A percentile compares a stretch with the other conserved stretches of the same genome.
Conservation (phyloP, 106 monocot genomes). For the Platanthera guangdongensis region DNA sequence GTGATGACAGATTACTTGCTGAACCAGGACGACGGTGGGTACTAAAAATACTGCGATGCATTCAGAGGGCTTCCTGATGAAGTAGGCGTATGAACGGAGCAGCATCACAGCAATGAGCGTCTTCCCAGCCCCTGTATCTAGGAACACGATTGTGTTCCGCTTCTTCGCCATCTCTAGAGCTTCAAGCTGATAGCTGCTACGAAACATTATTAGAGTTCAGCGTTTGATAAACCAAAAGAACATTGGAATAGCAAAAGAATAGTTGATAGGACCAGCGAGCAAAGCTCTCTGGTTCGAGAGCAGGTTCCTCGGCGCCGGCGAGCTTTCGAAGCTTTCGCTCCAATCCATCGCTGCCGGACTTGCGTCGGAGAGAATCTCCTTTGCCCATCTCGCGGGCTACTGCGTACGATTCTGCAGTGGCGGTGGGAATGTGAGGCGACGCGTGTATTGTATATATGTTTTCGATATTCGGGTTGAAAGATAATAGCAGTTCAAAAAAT, state of each 20-base stretch:
- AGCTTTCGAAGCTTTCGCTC: not conserved
- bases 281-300: not conserved
- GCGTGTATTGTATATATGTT: not conserved
- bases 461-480: too few species aligned
- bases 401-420: not conserved
- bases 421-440: not conserved
- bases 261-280: not conserved
- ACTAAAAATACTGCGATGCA: conserved; percentile 50
- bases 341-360: not conserved
- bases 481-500: too few species aligned
- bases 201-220: not conserved
- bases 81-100: conserved; percentile 30
- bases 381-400: not conserved
- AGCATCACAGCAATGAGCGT: conserved; percentile 73
- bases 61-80: conserved; percentile 32
- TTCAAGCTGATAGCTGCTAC: conserved; percentile 50
- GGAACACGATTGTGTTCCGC: conserved; percentile 45
- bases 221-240: not conserved
- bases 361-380: not conserved
- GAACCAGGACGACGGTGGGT: conserved; percentile 44
- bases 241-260: not conserved
- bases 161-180: conserved; percentile 40
- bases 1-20: conserved; percentile 11
- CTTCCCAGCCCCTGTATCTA: conserved; percentile 62
- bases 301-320: not conserved